phyloP scores from a whole-genome alignment of 345 rosid species.

The Acer yangbiense region DNA sequence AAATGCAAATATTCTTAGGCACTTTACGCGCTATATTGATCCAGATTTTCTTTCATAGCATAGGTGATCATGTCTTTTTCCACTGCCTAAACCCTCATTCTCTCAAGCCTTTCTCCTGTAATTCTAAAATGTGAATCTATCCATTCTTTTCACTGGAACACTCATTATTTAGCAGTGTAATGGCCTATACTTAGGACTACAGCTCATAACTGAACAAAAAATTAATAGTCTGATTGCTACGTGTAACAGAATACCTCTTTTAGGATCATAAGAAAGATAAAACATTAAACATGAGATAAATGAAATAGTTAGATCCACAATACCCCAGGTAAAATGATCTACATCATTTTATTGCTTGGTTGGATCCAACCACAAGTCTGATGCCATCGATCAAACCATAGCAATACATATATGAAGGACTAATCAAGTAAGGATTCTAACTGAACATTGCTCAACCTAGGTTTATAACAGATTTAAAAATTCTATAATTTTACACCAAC shows the following conservation, averaged over 20 bases:
- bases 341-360: neutral
- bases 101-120: neutral
- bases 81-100: neutral
- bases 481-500: neutral
- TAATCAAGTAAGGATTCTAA: neutral
- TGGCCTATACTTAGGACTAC: neutral
- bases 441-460: neutral
- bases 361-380: neutral
- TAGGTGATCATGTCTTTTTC: neutral
- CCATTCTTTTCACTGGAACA: neutral
- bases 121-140: neutral
- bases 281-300: neutral
- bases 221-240: neutral
- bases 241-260: neutral
- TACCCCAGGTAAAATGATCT: neutral
- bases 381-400: neutral
- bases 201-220: neutral
- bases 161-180: neutral
- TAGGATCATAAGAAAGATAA: neutral
- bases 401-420: neutral
- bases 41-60: neutral
- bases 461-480: neutral
- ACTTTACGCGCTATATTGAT: neutral
- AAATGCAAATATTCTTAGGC: neutral
- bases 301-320: neutral